Evolutionary conservation across 2,329 filamentous ascomycete species (phyloP), one percentile per base, ranked within the genome.

Genomic region (Bimuria novae-zelandiae): DNA sequence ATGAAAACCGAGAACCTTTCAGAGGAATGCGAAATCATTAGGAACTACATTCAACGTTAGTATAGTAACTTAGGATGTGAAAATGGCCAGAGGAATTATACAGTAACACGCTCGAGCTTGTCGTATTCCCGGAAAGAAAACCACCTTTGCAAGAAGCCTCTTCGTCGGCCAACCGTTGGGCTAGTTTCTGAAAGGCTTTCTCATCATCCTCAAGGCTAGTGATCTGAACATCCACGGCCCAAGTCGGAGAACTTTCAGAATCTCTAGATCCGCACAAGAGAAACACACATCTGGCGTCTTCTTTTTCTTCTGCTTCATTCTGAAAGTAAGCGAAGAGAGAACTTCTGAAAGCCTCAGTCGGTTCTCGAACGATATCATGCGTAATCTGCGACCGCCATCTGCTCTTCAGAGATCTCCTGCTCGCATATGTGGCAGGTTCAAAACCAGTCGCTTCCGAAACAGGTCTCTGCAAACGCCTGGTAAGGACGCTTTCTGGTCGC

Each of bases 1-100:
- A 47, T 27, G 21, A 47, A 47, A 10, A 27, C 44, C n/a, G 21
- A 47, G 30, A 47, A 47, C 27, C 12, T 47, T n/a, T 22, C 19
- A n/a, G 44, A 47, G 8, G 21, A 36, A 35, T 17, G 44, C 3
- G 17, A 25, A 22, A 47, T 29, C 4, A 47, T 14, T 47, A 29
- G 29, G 30, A 47, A 47, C 44, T 47, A 36, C 14, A 23, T 23
- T 47, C 14, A 36, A 36, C 23, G 11, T 47, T 22, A 37, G 14
- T 37, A 47, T 27, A 21, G 19, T 8, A 11, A 22, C 8, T 10
- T 21, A 22, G 11, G n/a, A 5, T 29, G 30, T 16, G 41, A 30
- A 30, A 33, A n/a, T n/a, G n/a, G n/a, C n/a, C 21, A 19, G n/a
- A 7, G n/a, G 41, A 23, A 29, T 29, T 14, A 45, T 45, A 45